Evolutionary conservation across 1,284 basidiomycete genomes (phyloP), one percentile per base, ranked within the genome.

Genomic region (Sporisorium graminicola): DNA sequence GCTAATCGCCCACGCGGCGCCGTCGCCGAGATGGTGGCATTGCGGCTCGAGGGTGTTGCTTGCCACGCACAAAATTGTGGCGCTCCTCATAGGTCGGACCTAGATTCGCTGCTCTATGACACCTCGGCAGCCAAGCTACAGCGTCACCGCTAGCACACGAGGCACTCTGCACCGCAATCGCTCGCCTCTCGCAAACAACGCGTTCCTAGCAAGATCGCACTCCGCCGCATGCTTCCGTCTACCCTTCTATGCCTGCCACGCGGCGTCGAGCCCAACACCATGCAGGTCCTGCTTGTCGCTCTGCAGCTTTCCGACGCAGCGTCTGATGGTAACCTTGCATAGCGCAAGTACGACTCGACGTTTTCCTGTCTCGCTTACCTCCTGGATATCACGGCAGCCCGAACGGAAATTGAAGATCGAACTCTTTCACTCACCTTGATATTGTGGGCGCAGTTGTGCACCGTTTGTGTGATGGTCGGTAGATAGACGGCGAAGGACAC

Each of bases 1-100:
- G 56, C 56, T 49, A 24, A 20, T 59, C 52, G 64, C 64, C 57
- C 64, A 59, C 46, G 64, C 64, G 57, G 49, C 46, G 58, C 47
- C 37, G 44, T 56, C 52, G n/a, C 64, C 64, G 57, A 60, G 64
- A 40, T 20, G n/a, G 40, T 31, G 35, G 26, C 20, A 51, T 8
- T 65, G 57, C 57, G 37, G 27, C 29, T 37, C 56, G 43, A 33
- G 10, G 2, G 10, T 22, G 33, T 31, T 5, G 5, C 33, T 26
- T 58, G 56, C 63, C 63, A 65, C 43, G 56, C 63, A 56, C 46
- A 37, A 8, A 29, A 35, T 31, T 20, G 18, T 27, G 56, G 44
- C 42, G 50, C 27, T 8, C 31, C 6, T 26, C n/a, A 26, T 20
- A 58, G 37, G 24, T n/a, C 53, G 29, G 49, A 37, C 51, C 13